Evolutionary conservation across 1,139 yeast genomes (phyloP), one percentile per base, ranked within the genome.

Genomic region (Pichia terricola): DNA sequence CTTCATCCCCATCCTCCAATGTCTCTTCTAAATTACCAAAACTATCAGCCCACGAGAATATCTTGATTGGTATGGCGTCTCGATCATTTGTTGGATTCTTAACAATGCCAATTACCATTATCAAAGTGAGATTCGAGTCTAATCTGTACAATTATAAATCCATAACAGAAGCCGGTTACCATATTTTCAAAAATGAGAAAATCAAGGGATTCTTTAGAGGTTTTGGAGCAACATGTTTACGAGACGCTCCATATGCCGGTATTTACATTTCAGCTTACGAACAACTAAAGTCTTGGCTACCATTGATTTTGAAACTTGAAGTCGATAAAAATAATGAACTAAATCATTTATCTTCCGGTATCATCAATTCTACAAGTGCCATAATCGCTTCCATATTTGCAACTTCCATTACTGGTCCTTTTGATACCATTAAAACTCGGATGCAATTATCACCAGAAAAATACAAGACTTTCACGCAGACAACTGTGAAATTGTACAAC

Each of bases 231-330:
- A 91, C 98, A 0, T 75, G 84, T 51, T 75, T 88, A 22, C 67
- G 98, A 50, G 98, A 91, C 63, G 94, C 96, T 39, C 98, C 98
- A 1, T 86, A 91, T 61, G 96, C 98, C 3, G 98, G 98, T 2
- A 61, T 91, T 6, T 91, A 91, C 58, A 89, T 91, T 32, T 66
- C 88, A 40, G 75, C 87, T 48, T 89, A 89, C 61, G 96, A 89
- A 60, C 72, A 78, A 45, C 71, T 79, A 53, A 89, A 89, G 55
- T 65, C 67, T 26, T 10, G 44, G 4, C 28, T 50, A 4, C 62
- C 63, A 3, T 26, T 4, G 3, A 4, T 57, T 3, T n/a, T 54
- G 34, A 34, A 39, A 10, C 16, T 51, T 3, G 28, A 38, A 27
- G 1, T 4, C 3, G 25, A 35, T 16, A 28, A 31, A 6, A 37